Base-by-base conservation (phyloP, 345 rosid genomes). In the Citrus reticulata region DNA sequence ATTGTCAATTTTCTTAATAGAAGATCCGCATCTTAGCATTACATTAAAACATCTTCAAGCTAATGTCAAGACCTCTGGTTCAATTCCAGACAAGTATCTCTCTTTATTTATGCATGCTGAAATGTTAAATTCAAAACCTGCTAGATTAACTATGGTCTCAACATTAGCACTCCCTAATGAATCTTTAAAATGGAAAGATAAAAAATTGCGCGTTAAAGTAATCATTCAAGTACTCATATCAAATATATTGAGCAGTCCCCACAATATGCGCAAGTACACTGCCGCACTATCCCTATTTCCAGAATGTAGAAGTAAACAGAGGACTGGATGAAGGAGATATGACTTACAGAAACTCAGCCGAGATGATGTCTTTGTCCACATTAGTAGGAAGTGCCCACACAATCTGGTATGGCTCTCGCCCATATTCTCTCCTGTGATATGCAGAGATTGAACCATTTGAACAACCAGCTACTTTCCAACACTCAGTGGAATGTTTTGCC, bases 331-430 rank as follows among this genome's bases (percentile, higher is more conserved):
- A 46, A 34, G 72, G 68, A 35, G 54, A 76, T 30, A 6, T 11
- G 70, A 83, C 94, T 93, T 86, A 95, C 98, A 85, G 67, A 78
- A 93, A 91, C 72, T 95, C 95, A 25, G 97, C 97, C 0, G 89
- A 88, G 78, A 95, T 81, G 19, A 68, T 65, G 74, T 91, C 91
- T 80, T 84, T 91, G 88, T 91, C 86, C 63, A 78, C 93, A 73
- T 89, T 78, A 25, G 65, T 39, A 14, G 98, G 94, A 70, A 95
- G 91, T 30, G 91, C 86, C 98, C 97, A 93, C 3, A 81, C 82
- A 72, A 91, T 85, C 63, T 83, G 85, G 85, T 80, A 93, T 27
- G 98, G 90, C 39, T 93, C 97, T 76, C 84, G 82, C 30, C 75
- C 22, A 40, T 91, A 90, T 74, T 90, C 92, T 77, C 79, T 87